Evolutionary conservation across 371 early-diverging fungal species (phyloP).

Genomic region (Apophysomyces elegans): DNA sequence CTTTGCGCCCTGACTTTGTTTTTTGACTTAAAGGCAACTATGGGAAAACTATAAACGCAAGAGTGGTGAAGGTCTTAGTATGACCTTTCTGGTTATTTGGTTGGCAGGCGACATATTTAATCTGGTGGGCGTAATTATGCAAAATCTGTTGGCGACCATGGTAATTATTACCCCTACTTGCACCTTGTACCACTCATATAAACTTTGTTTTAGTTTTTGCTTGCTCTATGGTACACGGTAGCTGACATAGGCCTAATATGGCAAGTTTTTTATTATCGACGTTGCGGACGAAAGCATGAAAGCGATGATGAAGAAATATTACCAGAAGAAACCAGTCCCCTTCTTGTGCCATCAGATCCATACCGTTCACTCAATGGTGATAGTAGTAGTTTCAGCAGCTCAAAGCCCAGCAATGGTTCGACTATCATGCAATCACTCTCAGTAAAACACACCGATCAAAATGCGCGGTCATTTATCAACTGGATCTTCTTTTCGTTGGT

Average conservation of each 20-base stretch:
- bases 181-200: not conserved
- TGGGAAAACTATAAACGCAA: constrained; percentile 65
- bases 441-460: not conserved
- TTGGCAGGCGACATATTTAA: constrained; percentile 84
- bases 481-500: not conserved
- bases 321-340: constrained; percentile 9
- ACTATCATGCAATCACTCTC: not conserved
- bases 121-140: constrained; percentile 75
- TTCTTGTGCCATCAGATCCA: constrained; percentile 6
- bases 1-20: not conserved
- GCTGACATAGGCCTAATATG: constrained; percentile 57
- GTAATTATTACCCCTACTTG: constrained; percentile 22
- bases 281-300: constrained; percentile 11
- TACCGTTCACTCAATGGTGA: not conserved
- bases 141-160: constrained; percentile 72
- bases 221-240: constrained; percentile 54
- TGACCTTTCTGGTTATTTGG: constrained; percentile 81
- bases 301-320: constrained; percentile 17
- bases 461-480: not conserved
- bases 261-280: constrained; percentile 58
- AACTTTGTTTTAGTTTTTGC: constrained; percentile 31
- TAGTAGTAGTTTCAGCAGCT: not conserved
- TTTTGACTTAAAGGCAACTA: constrained; percentile 48
- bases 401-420: not conserved
- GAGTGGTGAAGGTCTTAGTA: constrained; percentile 67